A percentile compares a stretch with the other conserved stretches of the same genome.
These are phyloP conservation scores for Blastomyces silverae DNA, from an alignment of 2,329 filamentous ascomycete genomes.

Conservation along the genomic window DNA sequence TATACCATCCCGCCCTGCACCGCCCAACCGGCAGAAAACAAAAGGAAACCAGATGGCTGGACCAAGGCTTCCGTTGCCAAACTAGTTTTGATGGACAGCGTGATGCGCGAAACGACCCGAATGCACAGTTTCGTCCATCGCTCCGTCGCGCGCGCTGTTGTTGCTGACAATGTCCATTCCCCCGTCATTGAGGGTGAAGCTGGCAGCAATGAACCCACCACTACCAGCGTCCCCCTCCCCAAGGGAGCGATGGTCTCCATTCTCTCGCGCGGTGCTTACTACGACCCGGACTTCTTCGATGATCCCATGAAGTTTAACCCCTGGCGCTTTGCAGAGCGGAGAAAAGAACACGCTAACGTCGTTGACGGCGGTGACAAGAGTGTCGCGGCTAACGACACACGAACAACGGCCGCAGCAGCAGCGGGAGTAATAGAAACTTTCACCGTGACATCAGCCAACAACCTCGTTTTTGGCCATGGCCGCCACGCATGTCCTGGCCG, in stretches of 20 bases:
- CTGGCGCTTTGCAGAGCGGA: conserved; percentile 5
- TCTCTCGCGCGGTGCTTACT: neutral
- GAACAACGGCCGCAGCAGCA: neutral
- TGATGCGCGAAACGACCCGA: conserved; percentile 41
- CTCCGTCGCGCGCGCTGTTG: conserved; percentile 27
- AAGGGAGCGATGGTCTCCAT: conserved; percentile 9
- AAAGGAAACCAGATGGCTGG: conserved; percentile 32
- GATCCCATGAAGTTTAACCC: conserved; percentile 5
- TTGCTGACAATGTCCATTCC: conserved; percentile 16
- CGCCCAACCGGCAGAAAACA: neutral
- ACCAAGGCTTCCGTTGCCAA: conserved; percentile 35
- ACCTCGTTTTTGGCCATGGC: conserved; percentile 5
- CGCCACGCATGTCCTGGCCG: conserved; percentile 2
- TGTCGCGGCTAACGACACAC: neutral
- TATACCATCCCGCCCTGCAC: neutral
- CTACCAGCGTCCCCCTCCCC: neutral
- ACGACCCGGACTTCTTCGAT: neutral
- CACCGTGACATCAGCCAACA: neutral
- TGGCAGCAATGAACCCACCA: neutral
- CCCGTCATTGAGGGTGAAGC: neutral
- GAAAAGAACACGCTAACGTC: neutral
- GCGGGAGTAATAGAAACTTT: neutral
- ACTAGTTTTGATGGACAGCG: conserved; percentile 40
- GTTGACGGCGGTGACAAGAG: neutral
- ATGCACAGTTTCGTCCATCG: conserved; percentile 29